Base-by-base conservation (phyloP, 78 protist genomes). In the Dictyostelium purpureum region DNA sequence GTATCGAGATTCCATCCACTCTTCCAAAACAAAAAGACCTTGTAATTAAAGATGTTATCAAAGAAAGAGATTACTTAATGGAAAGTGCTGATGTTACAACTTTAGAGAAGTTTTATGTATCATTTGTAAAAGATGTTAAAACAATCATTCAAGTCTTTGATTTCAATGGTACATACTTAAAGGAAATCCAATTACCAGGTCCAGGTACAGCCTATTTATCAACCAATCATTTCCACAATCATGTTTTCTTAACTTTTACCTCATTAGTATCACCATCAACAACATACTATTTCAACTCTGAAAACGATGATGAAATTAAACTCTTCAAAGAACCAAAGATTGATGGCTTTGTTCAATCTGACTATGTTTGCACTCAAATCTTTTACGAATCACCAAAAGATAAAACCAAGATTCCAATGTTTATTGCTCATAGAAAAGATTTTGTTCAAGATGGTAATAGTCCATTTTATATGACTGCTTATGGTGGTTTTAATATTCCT, bases 401-500 rank as follows among this genome's bases (percentile, higher is more conserved):
- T 73, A 98, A 98, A 28, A 97, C 98, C 35, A 19, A 45, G 33
- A 45, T 98, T 10, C 99, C 99, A 59, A 97, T 98, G 98, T 98
- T 98, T 78, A 43, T 98, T 33, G 87, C 97, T 31, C 76, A 63
- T 14, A 83, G 56, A 12, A 89, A 85, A 16, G 85, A 28, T 0
- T 45, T 47, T 43, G 33, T 33, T 1, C 31, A 18, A 2, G 67
- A 51, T 63, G 94, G 94, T n/a, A 21, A 52, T 2, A 26, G 67
- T 12, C 79, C 83, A 40, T 38, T 54, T 1, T 40, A 88, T 47
- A 35, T 96, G 52, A 94, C 94, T 43, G 99, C 94, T 14, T 98
- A 98, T 81, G 99, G 99, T 19, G 99, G 99, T 56, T 98, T 98
- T 79, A 87, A 93, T 69, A 90, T 96, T 42, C 37, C 96, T 37